phyloP scores from a whole-genome alignment of 768 basidiomycete species.

The Leucosporidium scottii region DNA sequence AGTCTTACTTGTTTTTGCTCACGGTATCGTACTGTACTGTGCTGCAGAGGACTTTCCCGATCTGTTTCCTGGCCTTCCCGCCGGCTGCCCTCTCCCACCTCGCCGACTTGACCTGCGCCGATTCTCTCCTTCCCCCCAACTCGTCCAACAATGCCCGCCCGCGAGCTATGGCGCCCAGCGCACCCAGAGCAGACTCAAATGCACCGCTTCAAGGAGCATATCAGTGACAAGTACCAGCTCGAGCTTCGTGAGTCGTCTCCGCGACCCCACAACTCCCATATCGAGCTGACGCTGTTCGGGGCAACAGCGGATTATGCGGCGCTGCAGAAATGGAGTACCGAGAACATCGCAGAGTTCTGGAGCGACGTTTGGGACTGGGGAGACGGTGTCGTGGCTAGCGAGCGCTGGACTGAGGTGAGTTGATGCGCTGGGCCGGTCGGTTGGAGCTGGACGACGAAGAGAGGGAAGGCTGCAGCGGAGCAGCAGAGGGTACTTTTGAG shows the following conservation, averaged over 20 bases:
- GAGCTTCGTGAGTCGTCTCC: neutral
- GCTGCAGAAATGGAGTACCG: conserved; percentile 59
- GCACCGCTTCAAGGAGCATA: neutral
- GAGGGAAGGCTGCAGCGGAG: neutral
- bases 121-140: neutral
- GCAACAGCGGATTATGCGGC: neutral
- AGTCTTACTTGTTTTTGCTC: too few species aligned
- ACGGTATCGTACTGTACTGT: too few species aligned
- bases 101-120: too few species aligned
- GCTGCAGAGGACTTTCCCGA: too few species aligned
- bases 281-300: neutral
- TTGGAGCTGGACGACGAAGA: neutral
- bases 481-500: neutral
- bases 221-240: neutral
- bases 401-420: neutral
- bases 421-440: neutral
- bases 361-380: conserved; percentile 61
- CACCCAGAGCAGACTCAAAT: neutral
- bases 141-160: neutral
- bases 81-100: too few species aligned
- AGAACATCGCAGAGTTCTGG: conserved; percentile 62
- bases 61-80: too few species aligned
- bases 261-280: neutral
- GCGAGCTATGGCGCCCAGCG: neutral
- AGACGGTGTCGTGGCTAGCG: neutral